Evolutionary conservation across 345 rosid genomes (phyloP).

Genomic region (sweet orange (Citrus sinensis)): DVS_A1.0 CM039166.1:6170001-6170500

Average conservation of each 20-base stretch:
- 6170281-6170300: slow-evolving; percentile 26
- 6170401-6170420: neutral
- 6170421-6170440: neutral
- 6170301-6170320: neutral
- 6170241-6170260: slow-evolving; percentile 70
- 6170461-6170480: neutral
- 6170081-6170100: slow-evolving; percentile 82
- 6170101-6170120: slow-evolving; percentile 89
- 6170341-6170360: neutral
- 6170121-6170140: slow-evolving; percentile 86
- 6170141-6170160: slow-evolving; percentile 79
- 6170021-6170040: slow-evolving; percentile 59
- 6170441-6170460: no score
- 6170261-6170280: slow-evolving; percentile 88
- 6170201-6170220: slow-evolving; percentile 88
- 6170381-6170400: neutral
- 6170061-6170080: slow-evolving; percentile 76
- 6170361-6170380: neutral
- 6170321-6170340: neutral
- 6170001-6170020: slow-evolving; percentile 86
- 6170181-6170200: slow-evolving; percentile 89
- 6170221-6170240: slow-evolving; percentile 70
- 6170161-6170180: slow-evolving; percentile 71
- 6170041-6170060: slow-evolving; percentile 84
- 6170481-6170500: slow-evolving; percentile 81